Conservation (phyloP, 129 eudicot genomes). For the Kitagawia praeruptora region DNA sequence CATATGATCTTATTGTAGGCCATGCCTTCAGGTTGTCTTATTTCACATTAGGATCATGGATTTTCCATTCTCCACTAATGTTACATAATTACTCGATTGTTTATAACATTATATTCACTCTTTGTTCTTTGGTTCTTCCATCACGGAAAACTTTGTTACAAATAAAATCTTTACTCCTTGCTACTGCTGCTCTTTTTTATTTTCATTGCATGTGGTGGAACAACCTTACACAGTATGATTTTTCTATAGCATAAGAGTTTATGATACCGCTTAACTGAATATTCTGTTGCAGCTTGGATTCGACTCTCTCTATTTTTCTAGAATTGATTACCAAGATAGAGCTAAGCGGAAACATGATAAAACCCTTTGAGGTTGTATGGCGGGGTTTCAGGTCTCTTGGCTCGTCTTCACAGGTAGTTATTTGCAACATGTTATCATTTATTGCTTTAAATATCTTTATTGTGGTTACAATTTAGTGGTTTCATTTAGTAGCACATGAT, state of each 20-base stretch:
- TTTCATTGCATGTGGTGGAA: no score
- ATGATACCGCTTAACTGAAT: conserved; percentile 4
- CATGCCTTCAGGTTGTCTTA: not conserved
- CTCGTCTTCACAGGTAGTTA: conserved; percentile 77
- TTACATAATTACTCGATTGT: not conserved
- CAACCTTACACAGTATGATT: no score
- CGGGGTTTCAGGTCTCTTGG: conserved; percentile 89
- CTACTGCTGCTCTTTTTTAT: no score
- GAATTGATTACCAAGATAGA: conserved; percentile 98
- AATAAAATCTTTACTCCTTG: no score
- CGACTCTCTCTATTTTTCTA: conserved; percentile 85
- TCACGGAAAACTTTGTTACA: no score
- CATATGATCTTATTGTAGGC: not conserved
- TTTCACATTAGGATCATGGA: not conserved
- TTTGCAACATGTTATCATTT: not conserved
- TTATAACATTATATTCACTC: no score
- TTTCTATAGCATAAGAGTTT: not conserved
- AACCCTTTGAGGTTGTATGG: conserved; percentile 95
- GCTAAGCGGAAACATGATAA: conserved; percentile 69
- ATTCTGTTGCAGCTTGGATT: conserved; percentile 72
- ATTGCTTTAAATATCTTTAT: not conserved
- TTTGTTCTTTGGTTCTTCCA: no score
- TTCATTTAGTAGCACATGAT: not conserved
- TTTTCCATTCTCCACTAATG: not conserved
- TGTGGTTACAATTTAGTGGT: not conserved